Evolutionary conservation across 108 stramenopile genomes (phyloP).

Genomic region (Nitzschia sp.): DNA sequence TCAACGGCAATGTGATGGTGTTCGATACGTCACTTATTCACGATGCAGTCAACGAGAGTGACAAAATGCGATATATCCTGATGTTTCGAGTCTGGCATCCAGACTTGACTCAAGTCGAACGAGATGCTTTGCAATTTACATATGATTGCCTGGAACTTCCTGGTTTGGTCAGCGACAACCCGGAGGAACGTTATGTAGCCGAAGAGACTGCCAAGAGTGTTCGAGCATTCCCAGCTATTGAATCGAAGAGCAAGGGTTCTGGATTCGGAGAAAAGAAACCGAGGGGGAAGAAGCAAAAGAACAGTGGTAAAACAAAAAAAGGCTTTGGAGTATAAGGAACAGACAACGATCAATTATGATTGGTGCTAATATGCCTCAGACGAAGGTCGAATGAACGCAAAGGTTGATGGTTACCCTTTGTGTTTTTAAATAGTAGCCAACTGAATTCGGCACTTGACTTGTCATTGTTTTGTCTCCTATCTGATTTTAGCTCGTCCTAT

Average conservation of each 20-base stretch:
- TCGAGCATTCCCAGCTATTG: conserved; percentile 53
- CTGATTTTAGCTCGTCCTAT: too few species aligned
- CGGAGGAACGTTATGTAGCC: conserved; percentile 47
- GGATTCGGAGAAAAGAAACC: conserved; percentile 8
- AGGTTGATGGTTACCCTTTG: neutral
- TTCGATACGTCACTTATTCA: conserved; percentile 92
- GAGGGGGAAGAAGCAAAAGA: conserved; percentile 22
- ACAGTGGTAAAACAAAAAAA: conserved; percentile 15
- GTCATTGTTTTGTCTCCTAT: too few species aligned
- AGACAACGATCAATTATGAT: too few species aligned
- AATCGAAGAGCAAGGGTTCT: neutral
- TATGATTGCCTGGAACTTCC: conserved; percentile 84
- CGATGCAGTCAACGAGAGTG: conserved; percentile 87
- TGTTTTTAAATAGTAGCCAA: too few species aligned
- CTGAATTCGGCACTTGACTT: too few species aligned
- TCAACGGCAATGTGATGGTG: conserved; percentile 70
- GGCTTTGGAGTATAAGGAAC: conserved; percentile 5
- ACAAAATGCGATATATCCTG: conserved; percentile 82
- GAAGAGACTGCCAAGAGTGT: conserved; percentile 48
- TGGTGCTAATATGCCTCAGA: neutral
- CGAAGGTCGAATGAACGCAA: too few species aligned
- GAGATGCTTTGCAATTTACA: conserved; percentile 84
- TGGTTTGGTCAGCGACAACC: conserved; percentile 54
- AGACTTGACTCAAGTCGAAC: conserved; percentile 76
- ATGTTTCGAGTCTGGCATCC: conserved; percentile 95